A percentile compares a stretch with the other conserved stretches of the same genome.
These are phyloP conservation scores for Lactarius hatsudake DNA, from an alignment of 768 basidiomycete species.

Conservation along the genomic window DNA sequence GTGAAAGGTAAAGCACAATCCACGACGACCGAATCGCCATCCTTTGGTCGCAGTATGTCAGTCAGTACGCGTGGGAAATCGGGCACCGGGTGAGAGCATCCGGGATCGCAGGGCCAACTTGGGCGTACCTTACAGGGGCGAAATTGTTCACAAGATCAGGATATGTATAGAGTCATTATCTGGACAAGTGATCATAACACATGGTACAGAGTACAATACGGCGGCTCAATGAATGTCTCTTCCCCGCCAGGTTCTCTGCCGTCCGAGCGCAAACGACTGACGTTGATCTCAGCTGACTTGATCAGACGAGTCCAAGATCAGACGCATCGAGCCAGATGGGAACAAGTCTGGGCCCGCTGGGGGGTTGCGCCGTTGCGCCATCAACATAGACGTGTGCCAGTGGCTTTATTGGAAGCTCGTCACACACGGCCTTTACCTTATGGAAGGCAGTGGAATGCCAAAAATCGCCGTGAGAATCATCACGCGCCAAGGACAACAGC, in stretches of 20 bases:
- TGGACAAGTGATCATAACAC: background rate
- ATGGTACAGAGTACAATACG: background rate
- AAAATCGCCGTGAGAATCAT: background rate
- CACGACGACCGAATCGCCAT: slow-evolving; percentile 26
- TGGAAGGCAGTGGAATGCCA: background rate
- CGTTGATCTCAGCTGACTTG: background rate
- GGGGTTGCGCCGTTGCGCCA: background rate
- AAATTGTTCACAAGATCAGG: no score
- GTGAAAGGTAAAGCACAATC: slow-evolving; percentile 55
- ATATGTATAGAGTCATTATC: no score
- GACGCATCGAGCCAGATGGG: no score
- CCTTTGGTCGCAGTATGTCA: background rate
- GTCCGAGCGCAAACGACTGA: background rate
- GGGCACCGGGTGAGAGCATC: no score
- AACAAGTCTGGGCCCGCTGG: no score
- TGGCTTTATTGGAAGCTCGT: no score
- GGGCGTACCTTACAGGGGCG: no score
- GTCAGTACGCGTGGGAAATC: no score
- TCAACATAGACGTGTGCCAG: background rate
- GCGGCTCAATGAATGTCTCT: background rate
- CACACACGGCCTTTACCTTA: background rate
- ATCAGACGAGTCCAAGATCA: background rate
- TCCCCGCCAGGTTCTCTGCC: background rate
- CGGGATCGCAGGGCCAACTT: no score
- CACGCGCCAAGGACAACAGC: background rate